Percentiles rank a stretch among this genome's conserved stretches.
phyloP scores from a whole-genome alignment of 2,329 filamentous ascomycete species.

The Aureobasidium sp. region DNA sequence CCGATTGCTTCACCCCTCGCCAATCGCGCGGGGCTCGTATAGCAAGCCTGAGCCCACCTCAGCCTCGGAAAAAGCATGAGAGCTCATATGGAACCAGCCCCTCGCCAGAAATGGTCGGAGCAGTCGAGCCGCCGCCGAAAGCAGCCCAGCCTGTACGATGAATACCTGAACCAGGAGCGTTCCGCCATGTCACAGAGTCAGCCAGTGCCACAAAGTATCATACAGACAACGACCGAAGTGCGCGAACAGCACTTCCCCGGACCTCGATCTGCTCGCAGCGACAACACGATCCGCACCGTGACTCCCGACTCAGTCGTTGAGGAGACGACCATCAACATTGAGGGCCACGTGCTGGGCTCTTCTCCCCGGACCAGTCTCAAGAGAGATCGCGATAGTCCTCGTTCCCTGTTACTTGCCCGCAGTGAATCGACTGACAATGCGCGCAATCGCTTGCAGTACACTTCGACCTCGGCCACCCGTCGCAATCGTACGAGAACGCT shows the following conservation, averaged over 20 bases:
- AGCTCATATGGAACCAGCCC: constrained; percentile 1
- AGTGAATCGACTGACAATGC: constrained; percentile 5
- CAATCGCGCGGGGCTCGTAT: neutral
- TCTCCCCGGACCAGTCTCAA: constrained; percentile 8
- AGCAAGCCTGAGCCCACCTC: neutral
- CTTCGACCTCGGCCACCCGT: neutral
- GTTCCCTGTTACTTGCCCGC: constrained; percentile 1
- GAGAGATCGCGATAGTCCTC: constrained; percentile 9
- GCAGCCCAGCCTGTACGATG: constrained; percentile 24
- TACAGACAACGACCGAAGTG: neutral
- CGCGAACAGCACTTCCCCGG: neutral
- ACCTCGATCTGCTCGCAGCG: constrained; percentile 6
- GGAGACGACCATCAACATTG: constrained; percentile 6
- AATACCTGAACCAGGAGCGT: constrained; percentile 22
- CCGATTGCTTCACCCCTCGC: neutral
- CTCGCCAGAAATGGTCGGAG: constrained; percentile 17
- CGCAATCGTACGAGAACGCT: constrained; percentile 3
- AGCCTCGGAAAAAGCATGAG: neutral
- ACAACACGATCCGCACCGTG: constrained; percentile 50
- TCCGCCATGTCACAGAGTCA: constrained; percentile 11
- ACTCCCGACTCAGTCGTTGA: constrained; percentile 46
- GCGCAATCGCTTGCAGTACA: neutral
- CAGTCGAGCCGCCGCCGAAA: constrained; percentile 14
- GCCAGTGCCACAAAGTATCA: neutral
- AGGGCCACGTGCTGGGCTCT: constrained; percentile 9